These are phyloP conservation scores for Septoria petroselini DNA, from an alignment of 2,329 filamentous ascomycete species.

Conservation along the genomic window DNA sequence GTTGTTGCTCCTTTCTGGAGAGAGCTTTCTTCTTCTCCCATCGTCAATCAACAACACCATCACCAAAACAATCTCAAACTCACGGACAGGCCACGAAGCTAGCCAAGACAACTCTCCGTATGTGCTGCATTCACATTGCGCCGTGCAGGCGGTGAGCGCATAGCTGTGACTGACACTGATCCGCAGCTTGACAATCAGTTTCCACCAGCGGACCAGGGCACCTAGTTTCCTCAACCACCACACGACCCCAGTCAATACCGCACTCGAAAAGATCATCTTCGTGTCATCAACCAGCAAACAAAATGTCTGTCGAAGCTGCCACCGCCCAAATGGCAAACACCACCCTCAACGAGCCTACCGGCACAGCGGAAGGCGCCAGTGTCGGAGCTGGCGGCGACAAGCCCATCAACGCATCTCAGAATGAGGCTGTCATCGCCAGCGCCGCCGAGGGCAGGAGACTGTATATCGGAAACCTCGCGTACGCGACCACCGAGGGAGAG, in stretches of 20 bases:
- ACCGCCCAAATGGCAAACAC: constrained; percentile 66
- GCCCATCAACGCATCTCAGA: constrained; percentile 69
- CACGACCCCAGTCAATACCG: constrained; percentile 33
- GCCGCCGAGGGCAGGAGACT: constrained; percentile 98
- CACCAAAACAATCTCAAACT: constrained; percentile 24
- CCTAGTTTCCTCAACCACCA: constrained; percentile 43
- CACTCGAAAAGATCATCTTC: constrained; percentile 39
- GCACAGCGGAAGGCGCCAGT: constrained; percentile 56
- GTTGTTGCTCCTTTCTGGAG: constrained; percentile 19
- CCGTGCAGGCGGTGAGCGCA: constrained; percentile 6
- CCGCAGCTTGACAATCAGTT: constrained; percentile 49
- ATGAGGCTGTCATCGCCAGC: constrained; percentile 91
- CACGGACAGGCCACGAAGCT: constrained; percentile 46
- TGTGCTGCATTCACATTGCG: constrained; percentile 15
- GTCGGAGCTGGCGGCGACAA: constrained; percentile 53
- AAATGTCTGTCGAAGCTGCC: constrained; percentile 90
- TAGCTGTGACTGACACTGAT: constrained; percentile 15
- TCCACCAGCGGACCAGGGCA: constrained; percentile 39
- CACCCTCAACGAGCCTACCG: constrained; percentile 57
- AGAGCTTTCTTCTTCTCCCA: constrained; percentile 29
- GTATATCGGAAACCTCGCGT: constrained; percentile 99
- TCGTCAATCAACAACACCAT: constrained; percentile 24
- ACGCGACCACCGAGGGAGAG: constrained; percentile 99
- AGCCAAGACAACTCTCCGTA: constrained; percentile 48
- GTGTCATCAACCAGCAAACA: constrained; percentile 59